Percentiles rank a stretch among this genome's conserved stretches.
Conservation (phyloP, 2,329 filamentous ascomycete species). For the Phoma sp. region DNA sequence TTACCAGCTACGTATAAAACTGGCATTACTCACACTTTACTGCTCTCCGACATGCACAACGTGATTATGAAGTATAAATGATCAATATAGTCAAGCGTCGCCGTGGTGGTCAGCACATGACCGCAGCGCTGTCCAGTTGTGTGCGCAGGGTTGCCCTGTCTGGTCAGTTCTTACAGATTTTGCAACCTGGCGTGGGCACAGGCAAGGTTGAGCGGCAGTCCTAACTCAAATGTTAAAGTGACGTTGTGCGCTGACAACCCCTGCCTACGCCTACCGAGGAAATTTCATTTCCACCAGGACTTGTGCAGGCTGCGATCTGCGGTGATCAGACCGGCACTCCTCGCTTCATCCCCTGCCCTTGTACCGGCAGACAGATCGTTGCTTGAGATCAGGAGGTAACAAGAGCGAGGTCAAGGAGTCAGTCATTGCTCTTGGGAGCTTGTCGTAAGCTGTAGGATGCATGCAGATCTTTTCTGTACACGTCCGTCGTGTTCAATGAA, state of each 20-base stretch:
- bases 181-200: not conserved
- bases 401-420: not conserved
- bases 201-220: slow-evolving; percentile 5
- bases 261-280: slow-evolving; percentile 11
- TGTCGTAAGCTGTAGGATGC: not conserved
- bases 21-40: not conserved
- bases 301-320: slow-evolving; percentile 13
- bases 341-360: slow-evolving; percentile 12
- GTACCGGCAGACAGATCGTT: not conserved
- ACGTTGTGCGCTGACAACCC: slow-evolving; percentile 5
- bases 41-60: not conserved
- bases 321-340: slow-evolving; percentile 15
- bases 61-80: not conserved
- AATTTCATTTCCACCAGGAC: slow-evolving; percentile 14
- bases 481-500: not conserved
- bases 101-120: slow-evolving; percentile 1
- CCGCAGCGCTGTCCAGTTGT: not conserved
- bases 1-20: slow-evolving; percentile 5
- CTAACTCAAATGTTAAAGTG: not conserved
- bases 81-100: not conserved
- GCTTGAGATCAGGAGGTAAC: not conserved
- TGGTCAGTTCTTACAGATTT: not conserved
- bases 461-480: not conserved
- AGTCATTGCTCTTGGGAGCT: not conserved
- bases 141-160: not conserved